Evolutionary conservation across 2,329 filamentous ascomycete species (phyloP), one percentile per base, ranked within the genome.

Genomic region (Ustulina deusta): DNA sequence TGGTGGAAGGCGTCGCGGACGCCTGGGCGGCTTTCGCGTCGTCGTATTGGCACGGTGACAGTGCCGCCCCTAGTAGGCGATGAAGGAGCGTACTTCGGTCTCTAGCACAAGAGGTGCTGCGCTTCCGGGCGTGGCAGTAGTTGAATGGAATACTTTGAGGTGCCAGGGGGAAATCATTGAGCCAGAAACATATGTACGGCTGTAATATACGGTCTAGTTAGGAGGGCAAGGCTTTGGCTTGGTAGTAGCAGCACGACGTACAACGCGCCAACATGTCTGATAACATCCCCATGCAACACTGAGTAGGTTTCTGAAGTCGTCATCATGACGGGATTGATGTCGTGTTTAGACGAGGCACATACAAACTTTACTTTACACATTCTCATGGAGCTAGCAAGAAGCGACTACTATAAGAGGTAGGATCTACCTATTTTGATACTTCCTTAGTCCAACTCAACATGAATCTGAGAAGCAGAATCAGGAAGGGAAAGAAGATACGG

Each of bases 361-460:
- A 61, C 22, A 25, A 42, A 13, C 49, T 61, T n/a, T n/a, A n/a
- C n/a, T n/a, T n/a, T 65, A 40, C 56, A 51, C 38, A 61, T 57
- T 49, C 51, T 56, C 27, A 44, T 51, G 20, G 17, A 17, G n/a
- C 29, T 51, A 40, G 17, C 20, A 13, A 42, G 57, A 51, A 52
- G 27, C 11, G 25, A 48, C 44, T 55, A 55, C 32, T 63, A 56
- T 27, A 46, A n/a, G 55, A 56, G 32, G 40, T 56, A 54, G 20
- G 46, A 57, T 55, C 61, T 61, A 61, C 61, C 34, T 57, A 51
- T 56, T 44, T 42, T 38, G n/a, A 61, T 54, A 25, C 36, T 40
- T 48, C 46, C 29, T 61, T 48, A 38, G 22, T 54, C 61, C 61
- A 62, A 58, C 7, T 42, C 55, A 13, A 58, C 36, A 10, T 49